Conservation (phyloP, 2,329 filamentous ascomycete genomes). For the Aspergillus latus region DNA sequence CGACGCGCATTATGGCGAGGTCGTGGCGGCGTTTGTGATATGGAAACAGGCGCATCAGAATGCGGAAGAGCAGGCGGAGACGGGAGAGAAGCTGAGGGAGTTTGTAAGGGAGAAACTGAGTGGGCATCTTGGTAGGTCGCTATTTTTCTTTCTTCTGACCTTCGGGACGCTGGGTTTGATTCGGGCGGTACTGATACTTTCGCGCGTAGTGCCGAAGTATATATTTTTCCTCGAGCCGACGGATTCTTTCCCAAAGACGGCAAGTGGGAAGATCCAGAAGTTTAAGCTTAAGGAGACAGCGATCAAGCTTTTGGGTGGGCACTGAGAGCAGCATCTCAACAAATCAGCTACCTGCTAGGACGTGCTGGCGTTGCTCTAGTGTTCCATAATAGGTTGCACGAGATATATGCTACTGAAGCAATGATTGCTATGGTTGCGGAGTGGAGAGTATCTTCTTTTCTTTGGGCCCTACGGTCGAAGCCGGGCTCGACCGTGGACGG, state of each 20-base stretch:
- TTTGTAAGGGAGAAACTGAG: slow-evolving; percentile 73
- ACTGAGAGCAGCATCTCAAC: background rate
- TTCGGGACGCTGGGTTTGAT: background rate
- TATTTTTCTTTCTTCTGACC: background rate
- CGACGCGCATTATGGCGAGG: slow-evolving; percentile 80
- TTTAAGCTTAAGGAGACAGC: slow-evolving; percentile 76
- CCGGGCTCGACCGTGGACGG: no score
- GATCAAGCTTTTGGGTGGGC: slow-evolving; percentile 46
- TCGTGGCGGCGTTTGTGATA: slow-evolving; percentile 80
- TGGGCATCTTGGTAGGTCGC: slow-evolving; percentile 63
- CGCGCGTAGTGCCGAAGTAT: slow-evolving; percentile 68
- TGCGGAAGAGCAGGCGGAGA: slow-evolving; percentile 39
- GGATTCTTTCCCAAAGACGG: slow-evolving; percentile 85
- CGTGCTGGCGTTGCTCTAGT: no score
- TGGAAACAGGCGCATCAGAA: slow-evolving; percentile 33
- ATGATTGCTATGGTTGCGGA: no score
- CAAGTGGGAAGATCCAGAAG: slow-evolving; percentile 96
- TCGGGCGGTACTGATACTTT: background rate
- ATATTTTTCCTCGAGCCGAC: slow-evolving; percentile 70
- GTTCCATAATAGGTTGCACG: no score
- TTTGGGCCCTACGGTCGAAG: no score
- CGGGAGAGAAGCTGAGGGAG: slow-evolving; percentile 59
- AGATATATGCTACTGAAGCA: no score
- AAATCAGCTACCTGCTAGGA: no score
- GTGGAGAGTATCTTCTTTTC: no score